These are phyloP conservation scores for Rasamsonia emersonii DNA, from an alignment of 2,329 filamentous ascomycete species.

Conservation along the genomic window DNA sequence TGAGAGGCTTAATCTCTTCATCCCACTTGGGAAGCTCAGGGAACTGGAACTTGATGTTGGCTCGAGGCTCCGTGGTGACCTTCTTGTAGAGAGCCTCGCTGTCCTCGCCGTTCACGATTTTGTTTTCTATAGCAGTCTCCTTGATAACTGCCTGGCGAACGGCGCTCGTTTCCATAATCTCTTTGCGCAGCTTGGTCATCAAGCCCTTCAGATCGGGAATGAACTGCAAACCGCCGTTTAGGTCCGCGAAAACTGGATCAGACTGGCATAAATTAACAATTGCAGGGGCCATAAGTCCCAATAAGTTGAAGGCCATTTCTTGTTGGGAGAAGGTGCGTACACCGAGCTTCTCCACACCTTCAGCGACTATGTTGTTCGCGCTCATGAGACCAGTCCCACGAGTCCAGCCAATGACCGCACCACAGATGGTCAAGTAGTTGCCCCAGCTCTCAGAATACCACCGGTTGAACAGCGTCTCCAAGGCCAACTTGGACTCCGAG, in stretches of 20 bases:
- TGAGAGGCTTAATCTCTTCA: conserved; percentile 78
- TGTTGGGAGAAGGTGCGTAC: conserved; percentile 98
- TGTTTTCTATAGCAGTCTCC: conserved; percentile 93
- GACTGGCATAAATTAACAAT: conserved; percentile 93
- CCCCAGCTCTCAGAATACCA: conserved; percentile 98
- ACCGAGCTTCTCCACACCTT: conserved; percentile 91
- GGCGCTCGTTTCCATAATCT: conserved; percentile 91
- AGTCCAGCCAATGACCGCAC: conserved; percentile 98
- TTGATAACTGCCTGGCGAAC: conserved; percentile 89
- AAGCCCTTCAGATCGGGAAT: conserved; percentile 89
- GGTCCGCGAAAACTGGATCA: conserved; percentile 91
- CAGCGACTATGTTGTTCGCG: conserved; percentile 93
- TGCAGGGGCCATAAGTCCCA: conserved; percentile 88
- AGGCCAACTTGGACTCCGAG: conserved; percentile 92
- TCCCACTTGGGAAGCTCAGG: conserved; percentile 87
- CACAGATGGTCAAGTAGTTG: conserved; percentile 95
- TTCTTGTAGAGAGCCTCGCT: conserved; percentile 92
- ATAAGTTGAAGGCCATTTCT: conserved; percentile 98
- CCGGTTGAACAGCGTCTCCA: conserved; percentile 96
- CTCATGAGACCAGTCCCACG: conserved; percentile 97
- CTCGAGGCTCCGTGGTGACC: conserved; percentile 83
- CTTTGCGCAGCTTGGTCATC: conserved; percentile 88
- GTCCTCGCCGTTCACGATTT: conserved; percentile 88
- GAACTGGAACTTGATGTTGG: conserved; percentile 98
- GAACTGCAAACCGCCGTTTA: conserved; percentile 97